Evolutionary conservation across 768 basidiomycete genomes (phyloP).

Genomic region (Cyclocybe aegerita): DNA sequence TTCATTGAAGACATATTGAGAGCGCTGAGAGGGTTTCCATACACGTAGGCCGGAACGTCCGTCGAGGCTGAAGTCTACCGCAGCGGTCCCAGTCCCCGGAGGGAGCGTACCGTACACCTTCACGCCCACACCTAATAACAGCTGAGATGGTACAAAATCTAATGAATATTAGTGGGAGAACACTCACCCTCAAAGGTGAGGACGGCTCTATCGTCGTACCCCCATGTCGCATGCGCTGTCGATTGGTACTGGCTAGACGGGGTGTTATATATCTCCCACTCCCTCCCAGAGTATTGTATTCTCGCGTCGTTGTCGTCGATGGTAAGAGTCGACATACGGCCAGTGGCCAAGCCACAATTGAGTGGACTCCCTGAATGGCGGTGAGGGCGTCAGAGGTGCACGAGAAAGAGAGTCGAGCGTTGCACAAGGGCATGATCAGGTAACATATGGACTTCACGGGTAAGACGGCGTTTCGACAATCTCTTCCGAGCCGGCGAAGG

Average conservation of each 20-base stretch:
- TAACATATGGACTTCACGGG: too few species aligned
- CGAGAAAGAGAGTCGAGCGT: too few species aligned
- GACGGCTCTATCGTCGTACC: slow-evolving; percentile 5
- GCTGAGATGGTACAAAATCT: not conserved
- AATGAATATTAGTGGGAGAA: not conserved
- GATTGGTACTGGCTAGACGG: not conserved
- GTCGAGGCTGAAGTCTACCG: not conserved
- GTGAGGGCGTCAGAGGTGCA: too few species aligned
- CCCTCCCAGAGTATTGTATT: slow-evolving; percentile 1
- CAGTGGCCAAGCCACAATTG: not conserved
- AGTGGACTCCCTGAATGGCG: too few species aligned
- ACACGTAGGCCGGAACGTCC: not conserved
- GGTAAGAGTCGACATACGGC: not conserved
- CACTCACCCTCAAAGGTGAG: slow-evolving; percentile 4
- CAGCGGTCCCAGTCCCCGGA: slow-evolving; percentile 3
- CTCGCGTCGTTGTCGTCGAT: slow-evolving; percentile 11
- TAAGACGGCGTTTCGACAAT: too few species aligned
- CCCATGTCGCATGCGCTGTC: slow-evolving; percentile 10
- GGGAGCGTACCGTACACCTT: slow-evolving; percentile 9
- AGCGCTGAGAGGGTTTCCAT: not conserved
- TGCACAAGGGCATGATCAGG: too few species aligned
- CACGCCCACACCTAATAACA: not conserved
- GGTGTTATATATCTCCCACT: slow-evolving; percentile 2
- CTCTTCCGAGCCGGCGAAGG: too few species aligned
- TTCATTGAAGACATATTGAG: not conserved